A percentile compares a stretch with the other conserved stretches of the same genome.
Evolutionary conservation across 139 green algal species (phyloP).

Genomic region (Micractinium sp.): DNA sequence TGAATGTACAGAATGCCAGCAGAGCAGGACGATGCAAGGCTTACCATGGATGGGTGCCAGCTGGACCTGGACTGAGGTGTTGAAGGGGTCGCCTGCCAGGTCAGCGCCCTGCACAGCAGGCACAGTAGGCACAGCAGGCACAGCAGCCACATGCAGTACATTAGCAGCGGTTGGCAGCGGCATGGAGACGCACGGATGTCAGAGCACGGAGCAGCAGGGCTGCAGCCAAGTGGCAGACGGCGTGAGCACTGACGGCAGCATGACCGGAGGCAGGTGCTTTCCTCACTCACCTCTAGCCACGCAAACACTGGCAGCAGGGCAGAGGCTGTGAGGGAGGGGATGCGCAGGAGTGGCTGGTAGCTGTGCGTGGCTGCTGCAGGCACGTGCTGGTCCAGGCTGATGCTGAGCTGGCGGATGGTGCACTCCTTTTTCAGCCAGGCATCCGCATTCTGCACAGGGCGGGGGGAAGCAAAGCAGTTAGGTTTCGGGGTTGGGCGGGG

Average conservation of each 20-base stretch:
- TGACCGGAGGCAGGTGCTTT: background rate
- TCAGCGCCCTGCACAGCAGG: slow-evolving; percentile 13
- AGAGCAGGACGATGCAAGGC: background rate
- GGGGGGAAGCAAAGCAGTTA: too few relatives aligned
- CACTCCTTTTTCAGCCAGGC: slow-evolving; percentile 58
- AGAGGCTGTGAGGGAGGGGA: background rate
- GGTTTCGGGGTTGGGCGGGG: too few relatives aligned
- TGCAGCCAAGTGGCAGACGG: too few relatives aligned
- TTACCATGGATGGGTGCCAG: slow-evolving; percentile 15
- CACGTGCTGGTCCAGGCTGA: slow-evolving; percentile 38
- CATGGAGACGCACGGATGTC: too few relatives aligned
- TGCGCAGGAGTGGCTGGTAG: slow-evolving; percentile 38
- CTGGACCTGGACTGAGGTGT: slow-evolving; percentile 23
- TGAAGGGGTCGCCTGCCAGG: slow-evolving; percentile 32
- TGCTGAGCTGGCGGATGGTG: slow-evolving; percentile 35
- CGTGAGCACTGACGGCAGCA: background rate
- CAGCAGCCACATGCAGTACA: too few relatives aligned
- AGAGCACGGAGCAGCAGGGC: background rate
- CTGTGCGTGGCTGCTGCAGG: background rate
- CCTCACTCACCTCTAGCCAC: slow-evolving; percentile 24
- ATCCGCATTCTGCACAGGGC: slow-evolving; percentile 38
- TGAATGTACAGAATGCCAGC: too few relatives aligned
- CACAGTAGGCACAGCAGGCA: too few relatives aligned
- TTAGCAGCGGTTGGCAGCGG: too few relatives aligned
- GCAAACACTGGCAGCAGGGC: slow-evolving; percentile 49